phyloP scores from a whole-genome alignment of 2,329 filamentous ascomycete species.

The Xylaria sp. region DNA sequence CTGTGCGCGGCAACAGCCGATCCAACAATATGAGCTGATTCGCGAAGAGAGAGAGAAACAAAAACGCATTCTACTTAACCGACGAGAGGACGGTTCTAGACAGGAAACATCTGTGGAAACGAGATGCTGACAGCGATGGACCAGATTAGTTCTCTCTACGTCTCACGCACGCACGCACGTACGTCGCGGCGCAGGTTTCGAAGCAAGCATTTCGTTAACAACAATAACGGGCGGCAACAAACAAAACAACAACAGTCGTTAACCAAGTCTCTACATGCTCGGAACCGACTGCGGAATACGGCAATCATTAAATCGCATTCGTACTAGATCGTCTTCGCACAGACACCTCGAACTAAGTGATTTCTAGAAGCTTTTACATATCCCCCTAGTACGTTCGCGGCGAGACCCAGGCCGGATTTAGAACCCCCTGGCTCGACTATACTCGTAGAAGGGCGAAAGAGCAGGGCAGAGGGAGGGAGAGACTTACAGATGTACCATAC shows the following conservation, averaged over 20 bases:
- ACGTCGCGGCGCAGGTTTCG: neutral
- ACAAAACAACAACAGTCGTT: neutral
- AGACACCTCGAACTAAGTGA: neutral
- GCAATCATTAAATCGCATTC: too few species aligned
- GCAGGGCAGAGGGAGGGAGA: neutral
- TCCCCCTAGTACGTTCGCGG: neutral
- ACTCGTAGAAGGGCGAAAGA: too few species aligned
- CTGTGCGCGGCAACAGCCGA: conserved; percentile 2
- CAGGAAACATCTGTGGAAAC: neutral
- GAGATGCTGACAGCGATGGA: conserved; percentile 1
- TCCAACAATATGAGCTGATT: conserved; percentile 6
- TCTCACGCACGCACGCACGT: neutral
- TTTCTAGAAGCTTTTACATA: conserved; percentile 4
- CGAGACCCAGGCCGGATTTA: too few species aligned
- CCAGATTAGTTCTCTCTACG: neutral
- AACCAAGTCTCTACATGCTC: neutral
- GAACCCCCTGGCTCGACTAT: too few species aligned
- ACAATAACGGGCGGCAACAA: too few species aligned
- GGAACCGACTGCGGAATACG: conserved; percentile 12
- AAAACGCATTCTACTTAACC: too few species aligned
- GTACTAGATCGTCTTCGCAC: neutral
- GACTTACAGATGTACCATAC: neutral
- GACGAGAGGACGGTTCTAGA: neutral
- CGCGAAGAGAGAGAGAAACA: neutral
- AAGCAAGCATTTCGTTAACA: too few species aligned